Evolutionary conservation across 2,329 filamentous ascomycete species (phyloP).

Genomic region (Ceratocystis lukuohia): DNA sequence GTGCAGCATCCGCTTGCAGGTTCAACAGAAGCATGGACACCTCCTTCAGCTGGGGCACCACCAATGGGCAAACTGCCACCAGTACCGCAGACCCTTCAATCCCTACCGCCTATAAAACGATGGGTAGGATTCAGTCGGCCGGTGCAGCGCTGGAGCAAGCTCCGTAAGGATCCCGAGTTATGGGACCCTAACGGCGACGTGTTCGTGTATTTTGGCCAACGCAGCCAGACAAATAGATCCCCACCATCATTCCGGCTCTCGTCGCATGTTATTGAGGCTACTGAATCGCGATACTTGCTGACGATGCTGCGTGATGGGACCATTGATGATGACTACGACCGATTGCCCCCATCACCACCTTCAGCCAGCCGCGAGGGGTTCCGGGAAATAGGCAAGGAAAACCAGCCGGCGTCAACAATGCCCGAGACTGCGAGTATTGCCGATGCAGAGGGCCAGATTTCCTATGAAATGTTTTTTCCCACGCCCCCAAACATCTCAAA

Average conservation of each 20-base stretch:
- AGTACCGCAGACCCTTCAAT: constrained; percentile 26
- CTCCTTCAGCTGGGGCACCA: constrained; percentile 25
- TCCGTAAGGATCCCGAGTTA: constrained; percentile 45
- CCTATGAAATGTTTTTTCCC: constrained; percentile 51
- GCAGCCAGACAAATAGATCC: constrained; percentile 32
- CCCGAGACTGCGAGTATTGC: constrained; percentile 33
- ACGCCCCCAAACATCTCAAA: constrained; percentile 37
- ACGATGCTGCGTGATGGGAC: constrained; percentile 40
- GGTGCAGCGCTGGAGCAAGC: constrained; percentile 39
- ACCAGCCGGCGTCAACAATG: constrained; percentile 29
- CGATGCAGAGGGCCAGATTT: constrained; percentile 41
- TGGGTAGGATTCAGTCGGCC: constrained; percentile 40
- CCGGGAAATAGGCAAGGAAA: constrained; percentile 22
- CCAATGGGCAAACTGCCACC: constrained; percentile 33
- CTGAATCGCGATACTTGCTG: constrained; percentile 41
- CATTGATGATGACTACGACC: constrained; percentile 35
- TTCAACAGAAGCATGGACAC: constrained; percentile 6
- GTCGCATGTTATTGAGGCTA: constrained; percentile 45
- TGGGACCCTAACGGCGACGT: constrained; percentile 51
- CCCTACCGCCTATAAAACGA: constrained; percentile 34
- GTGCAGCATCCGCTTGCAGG: constrained; percentile 12
- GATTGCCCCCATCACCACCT: constrained; percentile 32
- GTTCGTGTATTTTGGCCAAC: constrained; percentile 40
- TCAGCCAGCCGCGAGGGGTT: constrained; percentile 20
- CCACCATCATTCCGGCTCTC: constrained; percentile 44